phyloP scores from a whole-genome alignment of 1,139 yeast species.

The Lodderomyces margitis region DNA sequence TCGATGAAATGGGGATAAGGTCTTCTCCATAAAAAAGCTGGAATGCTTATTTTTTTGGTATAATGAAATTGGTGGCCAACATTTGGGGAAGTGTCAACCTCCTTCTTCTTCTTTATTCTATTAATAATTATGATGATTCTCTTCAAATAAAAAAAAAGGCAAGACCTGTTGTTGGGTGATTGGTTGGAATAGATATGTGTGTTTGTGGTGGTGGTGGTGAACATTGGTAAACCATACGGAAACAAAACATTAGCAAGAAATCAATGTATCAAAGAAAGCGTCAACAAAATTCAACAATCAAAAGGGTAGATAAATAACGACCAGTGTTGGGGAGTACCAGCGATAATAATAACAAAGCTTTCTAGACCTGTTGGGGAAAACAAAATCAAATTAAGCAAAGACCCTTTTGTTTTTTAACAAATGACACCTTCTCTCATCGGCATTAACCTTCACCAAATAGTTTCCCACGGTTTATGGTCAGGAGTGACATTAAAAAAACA shows the following conservation, averaged over 20 bases:
- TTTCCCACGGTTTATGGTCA: neutral
- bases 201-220: slow-evolving; percentile 6
- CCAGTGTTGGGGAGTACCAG: slow-evolving; percentile 2
- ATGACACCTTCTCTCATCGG: neutral
- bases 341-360: neutral
- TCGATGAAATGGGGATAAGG: no score
- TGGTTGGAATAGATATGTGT: neutral
- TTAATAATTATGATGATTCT: neutral
- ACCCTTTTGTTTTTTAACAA: neutral
- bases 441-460: no score
- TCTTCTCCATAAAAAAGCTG: no score
- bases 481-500: neutral
- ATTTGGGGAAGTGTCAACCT: neutral
- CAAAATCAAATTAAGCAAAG: neutral
- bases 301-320: no score
- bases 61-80: neutral
- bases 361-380: neutral
- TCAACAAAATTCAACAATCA: no score
- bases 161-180: neutral
- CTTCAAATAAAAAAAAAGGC: neutral
- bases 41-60: neutral
- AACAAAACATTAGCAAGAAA: no score
- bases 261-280: no score
- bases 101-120: neutral
- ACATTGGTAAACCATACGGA: no score